Percentiles rank a stretch among this genome's conserved stretches.
Evolutionary conservation across 1,284 basidiomycete species (phyloP).

Genomic region (Hymenochaete sp.): DNA sequence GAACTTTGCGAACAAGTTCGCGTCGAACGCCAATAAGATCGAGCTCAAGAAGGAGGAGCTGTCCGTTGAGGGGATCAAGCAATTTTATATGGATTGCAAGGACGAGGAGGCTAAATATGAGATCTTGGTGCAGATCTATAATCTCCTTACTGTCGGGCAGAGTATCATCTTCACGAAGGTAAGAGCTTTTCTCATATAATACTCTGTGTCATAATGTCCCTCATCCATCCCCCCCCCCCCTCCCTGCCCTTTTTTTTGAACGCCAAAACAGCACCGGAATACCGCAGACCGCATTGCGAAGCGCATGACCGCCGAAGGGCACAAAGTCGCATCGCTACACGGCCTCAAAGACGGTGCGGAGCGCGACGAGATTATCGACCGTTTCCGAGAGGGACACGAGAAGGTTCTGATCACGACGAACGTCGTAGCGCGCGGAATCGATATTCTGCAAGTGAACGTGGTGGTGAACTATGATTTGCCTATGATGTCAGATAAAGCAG

Average conservation of each 20-base stretch:
- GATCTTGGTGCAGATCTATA: slow-evolving; percentile 87
- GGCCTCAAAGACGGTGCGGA: slow-evolving; percentile 86
- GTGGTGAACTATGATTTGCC: slow-evolving; percentile 98
- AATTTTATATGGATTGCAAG: slow-evolving; percentile 95
- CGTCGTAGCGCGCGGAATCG: slow-evolving; percentile 96
- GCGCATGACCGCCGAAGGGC: slow-evolving; percentile 88
- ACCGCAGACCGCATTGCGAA: slow-evolving; percentile 90
- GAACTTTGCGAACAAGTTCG: slow-evolving; percentile 84
- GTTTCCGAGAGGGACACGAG: slow-evolving; percentile 91
- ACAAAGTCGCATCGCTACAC: slow-evolving; percentile 94
- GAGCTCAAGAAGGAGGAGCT: slow-evolving; percentile 92
- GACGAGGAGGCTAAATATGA: slow-evolving; percentile 93
- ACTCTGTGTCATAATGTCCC: no score
- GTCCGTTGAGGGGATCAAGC: slow-evolving; percentile 89
- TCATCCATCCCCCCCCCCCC: no score
- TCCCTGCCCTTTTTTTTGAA: not conserved
- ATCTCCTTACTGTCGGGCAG: slow-evolving; percentile 89
- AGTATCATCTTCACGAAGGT: slow-evolving; percentile 96
- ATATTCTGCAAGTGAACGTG: slow-evolving; percentile 99
- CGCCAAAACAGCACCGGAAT: slow-evolving; percentile 58
- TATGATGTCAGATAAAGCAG: slow-evolving; percentile 49
- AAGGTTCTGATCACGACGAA: slow-evolving; percentile 99
- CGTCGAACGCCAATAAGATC: slow-evolving; percentile 94
- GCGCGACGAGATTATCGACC: slow-evolving; percentile 89
- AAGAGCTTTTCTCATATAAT: no score